These are phyloP conservation scores for Pleurostoma richardsiae DNA, from an alignment of 2,329 filamentous ascomycete genomes.

Conservation along the genomic window DNA sequence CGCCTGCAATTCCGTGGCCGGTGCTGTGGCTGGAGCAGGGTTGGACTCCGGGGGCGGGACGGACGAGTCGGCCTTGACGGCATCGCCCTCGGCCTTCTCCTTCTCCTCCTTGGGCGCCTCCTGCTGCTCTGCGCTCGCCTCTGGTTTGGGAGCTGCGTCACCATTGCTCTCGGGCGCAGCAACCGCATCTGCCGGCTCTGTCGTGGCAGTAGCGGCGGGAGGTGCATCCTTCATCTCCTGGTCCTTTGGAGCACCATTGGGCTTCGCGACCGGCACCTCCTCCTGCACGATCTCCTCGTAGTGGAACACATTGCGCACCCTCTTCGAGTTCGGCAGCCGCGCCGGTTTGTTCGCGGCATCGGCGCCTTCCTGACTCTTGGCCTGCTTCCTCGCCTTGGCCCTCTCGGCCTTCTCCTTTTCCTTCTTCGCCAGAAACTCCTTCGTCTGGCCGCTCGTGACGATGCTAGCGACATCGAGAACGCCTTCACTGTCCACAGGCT, in stretches of 20 bases:
- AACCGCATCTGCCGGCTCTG: background rate
- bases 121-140: constrained; percentile 1
- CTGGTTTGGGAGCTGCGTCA: constrained; percentile 10
- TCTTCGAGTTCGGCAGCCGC: constrained; percentile 67
- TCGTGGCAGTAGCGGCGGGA: background rate
- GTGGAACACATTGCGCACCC: constrained; percentile 63
- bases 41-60: constrained; percentile 13
- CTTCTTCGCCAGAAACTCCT: constrained; percentile 77
- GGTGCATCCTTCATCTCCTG: constrained; percentile 1
- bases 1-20: constrained; percentile 38
- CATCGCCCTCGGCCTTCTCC: constrained; percentile 3
- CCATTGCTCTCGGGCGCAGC: constrained; percentile 3
- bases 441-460: constrained; percentile 74
- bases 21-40: constrained; percentile 7
- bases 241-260: constrained; percentile 6
- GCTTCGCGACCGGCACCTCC: constrained; percentile 29
- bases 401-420: constrained; percentile 74
- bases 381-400: constrained; percentile 54
- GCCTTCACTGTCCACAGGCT: constrained; percentile 55
- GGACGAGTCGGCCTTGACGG: constrained; percentile 12
- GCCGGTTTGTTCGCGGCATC: constrained; percentile 49
- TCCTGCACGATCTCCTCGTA: constrained; percentile 65
- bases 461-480: constrained; percentile 82
- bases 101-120: constrained; percentile 7
- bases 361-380: constrained; percentile 50